phyloP scores from a whole-genome alignment of 2,329 filamentous ascomycete genomes.

The Nothopassalora personata region DNA sequence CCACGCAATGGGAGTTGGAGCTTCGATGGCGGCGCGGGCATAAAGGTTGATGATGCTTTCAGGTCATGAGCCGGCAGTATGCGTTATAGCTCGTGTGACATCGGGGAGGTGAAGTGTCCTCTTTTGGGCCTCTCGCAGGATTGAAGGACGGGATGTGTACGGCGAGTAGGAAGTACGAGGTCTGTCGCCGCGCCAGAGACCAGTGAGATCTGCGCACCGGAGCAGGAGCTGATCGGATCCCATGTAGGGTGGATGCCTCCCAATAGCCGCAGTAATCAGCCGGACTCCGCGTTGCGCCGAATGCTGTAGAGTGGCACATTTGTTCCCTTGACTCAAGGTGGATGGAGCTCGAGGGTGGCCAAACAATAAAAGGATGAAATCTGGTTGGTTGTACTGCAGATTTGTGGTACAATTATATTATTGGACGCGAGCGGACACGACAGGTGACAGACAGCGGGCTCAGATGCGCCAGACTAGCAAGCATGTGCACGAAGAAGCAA shows the following conservation, averaged over 20 bases:
- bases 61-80: conserved; percentile 16
- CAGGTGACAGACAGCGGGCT: conserved; percentile 16
- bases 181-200: conserved; percentile 8
- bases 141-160: conserved; percentile 4
- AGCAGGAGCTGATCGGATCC: conserved; percentile 6
- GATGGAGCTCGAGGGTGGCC: conserved; percentile 15
- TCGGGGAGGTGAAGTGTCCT: conserved; percentile 11
- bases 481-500: conserved; percentile 16
- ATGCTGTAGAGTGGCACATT: conserved; percentile 14
- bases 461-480: conserved; percentile 14
- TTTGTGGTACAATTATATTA: conserved; percentile 29
- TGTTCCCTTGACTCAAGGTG: neutral
- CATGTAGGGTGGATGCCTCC: conserved; percentile 9
- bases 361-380: conserved; percentile 18
- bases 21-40: conserved; percentile 10
- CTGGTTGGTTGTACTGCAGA: conserved; percentile 30
- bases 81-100: conserved; percentile 16
- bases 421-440: conserved; percentile 14
- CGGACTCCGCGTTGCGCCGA: conserved; percentile 11
- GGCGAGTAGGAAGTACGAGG: conserved; percentile 9
- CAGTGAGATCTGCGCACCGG: conserved; percentile 6
- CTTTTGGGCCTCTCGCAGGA: conserved; percentile 18
- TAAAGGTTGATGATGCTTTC: conserved; percentile 5
- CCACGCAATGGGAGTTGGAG: neutral
- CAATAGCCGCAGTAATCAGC: conserved; percentile 13